Evolutionary conservation across 1,284 basidiomycete species (phyloP), one percentile per base, ranked within the genome.

Genomic region (Mycosarcoma mackinlayi): DNA sequence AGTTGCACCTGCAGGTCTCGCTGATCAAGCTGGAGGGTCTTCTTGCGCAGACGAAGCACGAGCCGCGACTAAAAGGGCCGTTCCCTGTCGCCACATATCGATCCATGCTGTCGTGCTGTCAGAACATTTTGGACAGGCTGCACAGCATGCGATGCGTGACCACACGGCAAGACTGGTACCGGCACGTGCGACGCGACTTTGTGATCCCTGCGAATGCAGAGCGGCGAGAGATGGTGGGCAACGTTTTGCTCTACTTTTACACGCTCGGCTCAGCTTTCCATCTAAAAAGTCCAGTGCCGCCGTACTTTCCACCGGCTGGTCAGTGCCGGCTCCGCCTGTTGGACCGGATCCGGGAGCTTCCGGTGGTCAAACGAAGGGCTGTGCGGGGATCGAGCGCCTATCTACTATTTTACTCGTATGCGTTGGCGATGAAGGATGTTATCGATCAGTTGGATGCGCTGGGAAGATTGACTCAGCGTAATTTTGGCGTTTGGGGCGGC

Each of bases 131-230:
- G 14, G 84, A 84, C 61, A 79, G 80, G 78, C 84, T 98, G 58
- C 95, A 98, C 82, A 91, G 91, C 73, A 95, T 98, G 91, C 88
- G 94, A 38, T 94, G 92, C 79, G 94, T 97, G 10, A 96, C 92
- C 3, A 92, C 92, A 0, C 88, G 93, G 25, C 90, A 93, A 79
- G 93, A 95, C 84, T 97, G 94, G 93, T 91, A 74, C 33, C 82
- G 92, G 88, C 88, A 85, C 50, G 90, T 97, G 23, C 87, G 91
- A 37, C 59, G 66, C 5, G 77, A 77, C 49, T 97, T 96, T 77
- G 91, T 98, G 56, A 83, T 92, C 1, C 94, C 93, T 0, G 93
- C 94, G 42, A 69, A 76, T 33, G 64, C 66, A 69, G 89, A 94
- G 75, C 87, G 94, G 19, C 88, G 91, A 5, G 93, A 96, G 80